Evolutionary conservation across 306 rosid species (phyloP).

Genomic region (Prunus kanzakura): DNA sequence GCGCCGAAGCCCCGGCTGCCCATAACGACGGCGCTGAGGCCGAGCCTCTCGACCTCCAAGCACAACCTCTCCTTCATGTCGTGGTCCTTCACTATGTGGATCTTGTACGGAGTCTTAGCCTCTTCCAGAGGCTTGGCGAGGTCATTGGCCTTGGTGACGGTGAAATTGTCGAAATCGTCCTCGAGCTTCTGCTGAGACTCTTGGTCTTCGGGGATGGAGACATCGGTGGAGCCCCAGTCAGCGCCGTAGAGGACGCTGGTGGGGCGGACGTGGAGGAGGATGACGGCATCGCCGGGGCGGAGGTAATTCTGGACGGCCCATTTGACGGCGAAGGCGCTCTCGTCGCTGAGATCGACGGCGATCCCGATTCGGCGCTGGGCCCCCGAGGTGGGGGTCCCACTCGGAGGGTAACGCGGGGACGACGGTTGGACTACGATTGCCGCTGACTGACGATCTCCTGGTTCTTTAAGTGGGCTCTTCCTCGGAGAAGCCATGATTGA

Average conservation of each 20-base stretch:
- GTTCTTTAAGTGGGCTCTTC: slow-evolving; percentile 1
- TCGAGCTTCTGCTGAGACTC: slow-evolving; percentile 52
- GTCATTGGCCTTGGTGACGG: slow-evolving; percentile 54
- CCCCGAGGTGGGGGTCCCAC: slow-evolving; percentile 62
- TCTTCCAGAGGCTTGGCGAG: slow-evolving; percentile 56
- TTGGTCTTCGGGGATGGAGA: slow-evolving; percentile 44
- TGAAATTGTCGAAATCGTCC: slow-evolving; percentile 62
- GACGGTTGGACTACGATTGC: slow-evolving; percentile 22
- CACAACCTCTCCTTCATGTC: slow-evolving; percentile 84
- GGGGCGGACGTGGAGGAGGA: slow-evolving; percentile 87
- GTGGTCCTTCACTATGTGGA: slow-evolving; percentile 81
- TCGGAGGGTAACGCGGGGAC: slow-evolving; percentile 34
- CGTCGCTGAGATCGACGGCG: slow-evolving; percentile 85
- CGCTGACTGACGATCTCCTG: slow-evolving; percentile 1
- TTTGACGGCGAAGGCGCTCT: slow-evolving; percentile 73
- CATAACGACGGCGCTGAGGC: slow-evolving; percentile 69
- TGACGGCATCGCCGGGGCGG: slow-evolving; percentile 82
- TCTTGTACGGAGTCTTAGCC: slow-evolving; percentile 58
- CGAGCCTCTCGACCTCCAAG: slow-evolving; percentile 73
- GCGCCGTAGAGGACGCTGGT: slow-evolving; percentile 81
- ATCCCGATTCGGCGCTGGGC: slow-evolving; percentile 84
- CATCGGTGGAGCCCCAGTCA: slow-evolving; percentile 80
- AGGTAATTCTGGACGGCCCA: slow-evolving; percentile 85
- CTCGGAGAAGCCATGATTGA: slow-evolving; percentile 2
- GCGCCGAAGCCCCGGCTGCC: slow-evolving; percentile 84